Base-by-base conservation (phyloP, 1,139 yeast species). In the Debaryomyces singareniensis region DNA sequence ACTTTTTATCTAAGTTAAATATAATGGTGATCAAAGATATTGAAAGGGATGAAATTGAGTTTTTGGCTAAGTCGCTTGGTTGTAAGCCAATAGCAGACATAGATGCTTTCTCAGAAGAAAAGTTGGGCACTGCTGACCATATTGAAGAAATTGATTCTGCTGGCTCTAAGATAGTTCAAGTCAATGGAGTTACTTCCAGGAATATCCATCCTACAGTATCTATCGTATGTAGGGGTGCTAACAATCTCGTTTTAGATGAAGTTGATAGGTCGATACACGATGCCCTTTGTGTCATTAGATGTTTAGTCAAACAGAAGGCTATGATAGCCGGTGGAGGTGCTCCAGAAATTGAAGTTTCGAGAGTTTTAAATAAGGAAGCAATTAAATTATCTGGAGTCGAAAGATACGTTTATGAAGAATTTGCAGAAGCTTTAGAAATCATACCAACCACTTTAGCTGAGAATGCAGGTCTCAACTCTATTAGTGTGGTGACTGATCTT, bases 261-360 rank as follows among this genome's bases (percentile, higher is more conserved):
- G 78, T 97, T 27, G 99, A 93, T 56, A 80, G 98, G 58, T 87
- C 97, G 4, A 67, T 91, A 44, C 99, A 91, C 52, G 98, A 91
- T 58, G 97, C 98, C 1, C 71, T 91, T 36, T 91, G 99, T 70
- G 99, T 93, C 16, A 75, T 93, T 35, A 79, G 97, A 55, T 91
- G 98, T 65, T 68, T 91, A 35, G 97, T 93, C 25, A 89, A 91
- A 56, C 91, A 87, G 58, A 83, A 77, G 53, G 97, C 96, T 2
- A 68, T 91, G 50, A 86, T 91, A 60, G 96, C 97, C 10, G 99
- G 99, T 47, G 98, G 99, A 42, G 98, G 98, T 44, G 97, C 98
- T 4, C 96, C 98, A 28, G 99, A 91, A 62, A 78, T 91, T 44
- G 98, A 91, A 63, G 82, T 89, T 11, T 80, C 97, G 4, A 77